Evolutionary conservation across 768 basidiomycete genomes (phyloP), one percentile per base, ranked within the genome.

Genomic region (Fibroporia radiculosa): DNA sequence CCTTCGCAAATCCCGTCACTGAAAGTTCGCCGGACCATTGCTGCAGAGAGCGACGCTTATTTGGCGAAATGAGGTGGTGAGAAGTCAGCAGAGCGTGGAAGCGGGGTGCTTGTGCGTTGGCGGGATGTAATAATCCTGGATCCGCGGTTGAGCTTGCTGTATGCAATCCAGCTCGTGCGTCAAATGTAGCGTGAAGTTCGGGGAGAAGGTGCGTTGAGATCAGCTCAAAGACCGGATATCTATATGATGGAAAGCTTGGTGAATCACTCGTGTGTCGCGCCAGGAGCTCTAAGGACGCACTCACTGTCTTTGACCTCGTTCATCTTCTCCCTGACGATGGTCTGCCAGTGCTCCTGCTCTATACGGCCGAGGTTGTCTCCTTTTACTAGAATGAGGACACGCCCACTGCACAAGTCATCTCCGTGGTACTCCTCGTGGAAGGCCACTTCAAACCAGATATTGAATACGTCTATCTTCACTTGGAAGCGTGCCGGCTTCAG

Each of bases 81-180:
- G 86, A 87, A 1, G 79, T 82, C 41, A 87, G 69, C 1, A 87
- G 70, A 18, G 75, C 74, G 54, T 87, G 84, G 48, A 72, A 78
- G 3, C 42, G 42, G 1, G 37, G 20, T 4, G 32, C 20, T 36
- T 33, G 29, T 12, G 24, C 32, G 42, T 38, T 42, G 8, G 44
- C 22, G 34, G 19, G 31, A 3, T 26, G 12, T n/a, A 31, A 37
- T 22, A 6, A 25, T 26, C 16, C 26, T 8, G 25, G 39, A 20
- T 16, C 18, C 11, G 26, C 6, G n/a, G 46, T 19, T 26, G 36
- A 24, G 45, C 24, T 33, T 42, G 23, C 16, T 13, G 24, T 28
- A 31, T 22, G n/a, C n/a, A n/a, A n/a, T n/a, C n/a, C n/a, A n/a
- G n/a, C n/a, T n/a, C n/a, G n/a, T n/a, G n/a, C n/a, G 28, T 33